phyloP scores from a whole-genome alignment of 371 early-diverging fungal species.

The Chytridium lagenaria region DNA sequence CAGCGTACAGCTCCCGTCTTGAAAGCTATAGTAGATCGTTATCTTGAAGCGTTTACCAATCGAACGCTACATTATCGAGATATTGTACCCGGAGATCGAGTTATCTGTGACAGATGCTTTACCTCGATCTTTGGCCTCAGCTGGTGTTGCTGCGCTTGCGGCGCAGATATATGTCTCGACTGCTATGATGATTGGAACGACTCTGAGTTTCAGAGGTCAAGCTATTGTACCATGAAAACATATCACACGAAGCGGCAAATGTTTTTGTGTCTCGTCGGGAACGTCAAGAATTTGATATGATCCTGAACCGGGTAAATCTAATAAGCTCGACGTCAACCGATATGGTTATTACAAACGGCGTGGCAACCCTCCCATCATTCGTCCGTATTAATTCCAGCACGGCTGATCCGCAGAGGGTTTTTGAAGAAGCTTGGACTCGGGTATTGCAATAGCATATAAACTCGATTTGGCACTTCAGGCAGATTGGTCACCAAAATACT shows the following conservation, averaged over 20 bases:
- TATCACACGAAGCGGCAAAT: slow-evolving; percentile 43
- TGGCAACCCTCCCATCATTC: neutral
- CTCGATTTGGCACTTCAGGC: slow-evolving; percentile 34
- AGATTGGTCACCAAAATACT: slow-evolving; percentile 54
- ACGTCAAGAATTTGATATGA: slow-evolving; percentile 14
- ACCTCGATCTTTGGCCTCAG: slow-evolving; percentile 39
- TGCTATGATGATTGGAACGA: slow-evolving; percentile 53
- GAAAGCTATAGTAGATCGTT: neutral
- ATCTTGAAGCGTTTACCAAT: neutral
- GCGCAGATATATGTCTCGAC: slow-evolving; percentile 60
- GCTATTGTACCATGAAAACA: neutral
- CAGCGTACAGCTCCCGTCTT: slow-evolving; percentile 17
- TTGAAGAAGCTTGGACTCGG: slow-evolving; percentile 53
- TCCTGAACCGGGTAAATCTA: neutral
- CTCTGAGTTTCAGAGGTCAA: neutral
- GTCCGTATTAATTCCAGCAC: neutral
- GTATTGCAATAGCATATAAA: slow-evolving; percentile 51
- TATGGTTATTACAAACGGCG: neutral
- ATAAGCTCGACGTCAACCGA: neutral
- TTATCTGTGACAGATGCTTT: slow-evolving; percentile 31
- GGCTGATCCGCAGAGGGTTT: slow-evolving; percentile 34
- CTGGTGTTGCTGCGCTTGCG: slow-evolving; percentile 63
- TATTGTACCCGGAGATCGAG: slow-evolving; percentile 8
- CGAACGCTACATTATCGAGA: neutral
- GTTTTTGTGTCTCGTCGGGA: slow-evolving; percentile 40